Conservation (phyloP, 768 basidiomycete species). For the Cytidiella melzeri region DNA sequence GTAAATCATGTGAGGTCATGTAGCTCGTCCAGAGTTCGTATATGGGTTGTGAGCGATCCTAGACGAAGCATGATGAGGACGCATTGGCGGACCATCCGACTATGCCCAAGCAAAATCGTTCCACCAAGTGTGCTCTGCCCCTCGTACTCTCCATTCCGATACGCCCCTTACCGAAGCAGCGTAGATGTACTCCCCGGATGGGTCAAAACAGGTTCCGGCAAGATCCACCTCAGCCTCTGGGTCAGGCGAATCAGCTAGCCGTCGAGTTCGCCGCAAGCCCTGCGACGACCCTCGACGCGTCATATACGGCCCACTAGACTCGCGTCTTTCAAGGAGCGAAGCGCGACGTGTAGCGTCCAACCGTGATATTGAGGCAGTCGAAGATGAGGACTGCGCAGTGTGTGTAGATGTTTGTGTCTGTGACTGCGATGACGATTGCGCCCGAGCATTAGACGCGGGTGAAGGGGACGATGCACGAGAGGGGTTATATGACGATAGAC, state of each 20-base stretch:
- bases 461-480: conserved; percentile 40
- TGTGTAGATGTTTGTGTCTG: neutral
- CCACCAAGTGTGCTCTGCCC: conserved; percentile 74
- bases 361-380: conserved; percentile 6
- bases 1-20: too few species aligned
- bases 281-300: conserved; percentile 10
- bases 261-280: conserved; percentile 10
- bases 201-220: conserved; percentile 72
- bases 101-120: conserved; percentile 41
- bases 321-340: conserved; percentile 18
- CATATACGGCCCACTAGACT: conserved; percentile 19
- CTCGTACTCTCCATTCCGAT: conserved; percentile 72
- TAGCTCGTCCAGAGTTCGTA: too few species aligned
- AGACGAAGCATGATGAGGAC: neutral
- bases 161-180: conserved; percentile 60
- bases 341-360: conserved; percentile 19
- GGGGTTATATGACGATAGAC: conserved; percentile 42
- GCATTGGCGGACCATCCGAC: neutral
- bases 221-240: conserved; percentile 43
- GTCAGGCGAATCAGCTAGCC: neutral
- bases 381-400: neutral
- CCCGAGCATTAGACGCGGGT: conserved; percentile 15
- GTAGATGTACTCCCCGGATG: conserved; percentile 59
- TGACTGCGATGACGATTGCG: conserved; percentile 12
- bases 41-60: neutral